These are phyloP conservation scores for Phytophthora podocarpi DNA, from an alignment of 352 stramenopile species.

Conservation along the genomic window DNA sequence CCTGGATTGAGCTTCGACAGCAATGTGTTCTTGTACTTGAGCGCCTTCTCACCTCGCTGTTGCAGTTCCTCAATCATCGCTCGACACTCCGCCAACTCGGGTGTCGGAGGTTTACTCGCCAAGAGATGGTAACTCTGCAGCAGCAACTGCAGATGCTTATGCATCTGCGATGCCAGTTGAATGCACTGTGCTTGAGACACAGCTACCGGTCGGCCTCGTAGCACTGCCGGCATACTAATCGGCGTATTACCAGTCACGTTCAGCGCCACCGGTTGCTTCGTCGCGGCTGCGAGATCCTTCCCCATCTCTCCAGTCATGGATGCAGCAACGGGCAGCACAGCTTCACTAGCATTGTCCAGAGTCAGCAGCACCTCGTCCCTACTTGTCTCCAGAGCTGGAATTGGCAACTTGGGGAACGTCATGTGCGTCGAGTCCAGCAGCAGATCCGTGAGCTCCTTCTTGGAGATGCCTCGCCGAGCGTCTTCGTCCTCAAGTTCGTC, in stretches of 20 bases:
- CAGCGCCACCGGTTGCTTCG: neutral
- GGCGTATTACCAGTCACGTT: conserved; percentile 5
- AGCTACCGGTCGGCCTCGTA: conserved; percentile 28
- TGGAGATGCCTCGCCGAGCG: conserved; percentile 59
- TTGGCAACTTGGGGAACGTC: conserved; percentile 42
- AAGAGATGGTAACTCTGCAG: conserved; percentile 76
- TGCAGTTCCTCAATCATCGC: conserved; percentile 76
- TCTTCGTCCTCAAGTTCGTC: conserved; percentile 75
- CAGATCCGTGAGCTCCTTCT: conserved; percentile 82
- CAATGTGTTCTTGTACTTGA: conserved; percentile 66
- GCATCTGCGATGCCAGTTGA: conserved; percentile 86
- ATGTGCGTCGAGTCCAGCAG: conserved; percentile 82
- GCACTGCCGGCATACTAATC: conserved; percentile 5
- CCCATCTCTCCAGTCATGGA: neutral
- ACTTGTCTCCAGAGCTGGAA: conserved; percentile 1
- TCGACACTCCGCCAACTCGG: conserved; percentile 41
- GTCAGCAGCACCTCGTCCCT: conserved; percentile 2
- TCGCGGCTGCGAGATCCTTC: neutral
- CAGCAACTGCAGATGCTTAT: conserved; percentile 87
- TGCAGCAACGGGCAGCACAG: neutral
- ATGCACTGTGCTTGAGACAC: conserved; percentile 77
- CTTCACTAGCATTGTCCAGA: neutral
- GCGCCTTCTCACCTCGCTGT: conserved; percentile 60
- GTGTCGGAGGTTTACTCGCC: conserved; percentile 12
- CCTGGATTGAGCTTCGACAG: conserved; percentile 63